These are phyloP conservation scores for Epichloe festucae DNA, from an alignment of 2,329 filamentous ascomycete genomes.

Conservation along the genomic window DNA sequence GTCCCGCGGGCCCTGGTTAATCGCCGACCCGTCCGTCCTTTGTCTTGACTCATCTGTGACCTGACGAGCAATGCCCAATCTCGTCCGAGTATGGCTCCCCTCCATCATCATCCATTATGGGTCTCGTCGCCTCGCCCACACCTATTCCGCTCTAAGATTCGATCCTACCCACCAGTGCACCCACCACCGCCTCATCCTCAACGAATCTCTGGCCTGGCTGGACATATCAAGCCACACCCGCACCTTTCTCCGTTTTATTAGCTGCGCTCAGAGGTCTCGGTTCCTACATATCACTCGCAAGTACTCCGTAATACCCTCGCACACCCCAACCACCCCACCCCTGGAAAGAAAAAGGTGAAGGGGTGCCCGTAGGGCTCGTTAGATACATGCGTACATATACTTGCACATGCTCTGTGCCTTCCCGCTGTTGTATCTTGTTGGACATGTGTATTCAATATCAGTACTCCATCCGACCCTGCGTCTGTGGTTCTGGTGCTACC, in stretches of 20 bases:
- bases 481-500: constrained; percentile 3
- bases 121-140: constrained; percentile 2
- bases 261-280: background rate
- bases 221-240: constrained; percentile 2
- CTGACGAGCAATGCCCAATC: constrained; percentile 4
- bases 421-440: background rate
- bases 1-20: constrained; percentile 1
- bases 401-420: constrained; percentile 4
- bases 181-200: background rate
- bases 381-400: constrained; percentile 2
- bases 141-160: constrained; percentile 7
- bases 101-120: constrained; percentile 1
- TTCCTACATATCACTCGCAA: background rate
- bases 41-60: constrained; percentile 3
- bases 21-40: constrained; percentile 3
- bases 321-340: constrained; percentile 4
- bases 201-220: constrained; percentile 2
- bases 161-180: constrained; percentile 7
- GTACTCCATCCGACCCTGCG: background rate
- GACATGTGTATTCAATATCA: constrained; percentile 3
- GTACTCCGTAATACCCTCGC: background rate
- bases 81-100: constrained; percentile 4
- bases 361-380: background rate
- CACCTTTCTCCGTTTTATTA: constrained; percentile 1
- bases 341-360: constrained; percentile 1